Base-by-base conservation (phyloP, 129 eudicot species). In the Erigeron canadensis region DNA sequence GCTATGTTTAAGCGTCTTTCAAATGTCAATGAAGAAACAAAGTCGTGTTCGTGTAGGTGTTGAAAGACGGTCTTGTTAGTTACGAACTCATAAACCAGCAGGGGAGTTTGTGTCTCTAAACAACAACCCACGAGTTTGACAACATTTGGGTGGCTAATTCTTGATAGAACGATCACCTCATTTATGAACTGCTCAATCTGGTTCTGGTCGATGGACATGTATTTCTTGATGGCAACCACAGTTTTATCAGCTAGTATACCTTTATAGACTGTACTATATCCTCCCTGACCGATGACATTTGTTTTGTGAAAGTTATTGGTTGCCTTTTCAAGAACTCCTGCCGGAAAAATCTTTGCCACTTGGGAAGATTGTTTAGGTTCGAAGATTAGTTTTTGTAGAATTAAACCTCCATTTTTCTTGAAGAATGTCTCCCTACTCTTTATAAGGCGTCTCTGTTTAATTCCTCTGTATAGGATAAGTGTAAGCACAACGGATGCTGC, bases 111-210 rank as follows among this genome's bases (percentile, higher is more conserved):
- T 28, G 80, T 75, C 59, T 75, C 80, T 44, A 75, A 37, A 9
- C 80, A 75, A 66, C 80, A 75, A 16, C 73, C 67, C 34, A 75
- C 57, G 67, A 75, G 80, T 67, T 43, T 75, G 47, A 66, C 74
- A 2, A 75, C 67, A 57, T 75, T 56, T 44, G 80, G 80, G 39
- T 65, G 80, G 50, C 21, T 66, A 67, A 75, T 75, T 28, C 56
- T 67, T 11, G 74, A 43, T 6, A 65, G 16, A 46, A 75, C 66
- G 62, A 66, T 75, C 60, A 75, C 80, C 23, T 75, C 80, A 17
- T 75, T 75, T 43, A 75, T 66, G 45, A 75, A 75, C 37, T 75
- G 80, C 67, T 75, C 74, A 10, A 75, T 67, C 12, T 56, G 80
- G 59, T 45, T 66, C 56, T 28, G 53, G 17, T 75, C 73, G 23